Percentiles rank a stretch among this genome's conserved stretches.
Evolutionary conservation across 2,329 filamentous ascomycete species (phyloP).

Genomic region (Trichoderma sp.): DNA sequence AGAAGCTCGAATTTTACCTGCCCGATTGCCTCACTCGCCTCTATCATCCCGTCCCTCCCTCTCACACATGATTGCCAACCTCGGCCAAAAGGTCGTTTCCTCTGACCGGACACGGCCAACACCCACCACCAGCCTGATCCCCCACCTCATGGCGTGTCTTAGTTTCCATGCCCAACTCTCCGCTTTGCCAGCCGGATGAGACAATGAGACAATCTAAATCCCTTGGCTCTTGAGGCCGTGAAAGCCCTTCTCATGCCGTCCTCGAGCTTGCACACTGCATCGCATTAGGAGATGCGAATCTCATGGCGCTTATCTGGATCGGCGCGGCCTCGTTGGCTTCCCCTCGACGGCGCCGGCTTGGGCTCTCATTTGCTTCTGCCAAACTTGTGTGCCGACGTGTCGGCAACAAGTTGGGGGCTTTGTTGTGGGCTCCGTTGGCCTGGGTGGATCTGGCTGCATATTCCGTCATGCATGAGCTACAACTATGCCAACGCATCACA

Average conservation of each 20-base stretch:
- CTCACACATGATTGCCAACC: constrained; percentile 18
- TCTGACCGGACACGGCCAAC: constrained; percentile 24
- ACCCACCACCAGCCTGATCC: constrained; percentile 23
- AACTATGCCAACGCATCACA: constrained; percentile 41
- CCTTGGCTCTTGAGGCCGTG: background rate
- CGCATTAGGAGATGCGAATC: constrained; percentile 15
- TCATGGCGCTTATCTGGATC: constrained; percentile 23
- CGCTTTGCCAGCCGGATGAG: constrained; percentile 9
- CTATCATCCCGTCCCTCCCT: constrained; percentile 1
- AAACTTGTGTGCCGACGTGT: constrained; percentile 19
- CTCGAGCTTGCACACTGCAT: background rate
- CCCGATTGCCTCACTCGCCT: constrained; percentile 29
- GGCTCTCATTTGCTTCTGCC: constrained; percentile 21
- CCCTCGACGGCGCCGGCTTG: constrained; percentile 11
- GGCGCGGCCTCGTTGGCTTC: constrained; percentile 15
- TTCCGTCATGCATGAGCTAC: constrained; percentile 58
- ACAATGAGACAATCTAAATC: constrained; percentile 7
- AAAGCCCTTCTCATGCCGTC: background rate
- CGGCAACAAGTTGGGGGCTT: constrained; percentile 24
- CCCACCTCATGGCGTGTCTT: constrained; percentile 19
- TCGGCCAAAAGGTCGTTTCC: constrained; percentile 21
- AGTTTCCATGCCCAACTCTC: constrained; percentile 23
- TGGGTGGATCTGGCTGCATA: constrained; percentile 44
- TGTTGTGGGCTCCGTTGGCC: constrained; percentile 24
- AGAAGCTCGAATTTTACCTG: constrained; percentile 24